These are phyloP conservation scores for Blastocystis sp. DNA, from an alignment of 352 stramenopile genomes.

Conservation along the genomic window DNA sequence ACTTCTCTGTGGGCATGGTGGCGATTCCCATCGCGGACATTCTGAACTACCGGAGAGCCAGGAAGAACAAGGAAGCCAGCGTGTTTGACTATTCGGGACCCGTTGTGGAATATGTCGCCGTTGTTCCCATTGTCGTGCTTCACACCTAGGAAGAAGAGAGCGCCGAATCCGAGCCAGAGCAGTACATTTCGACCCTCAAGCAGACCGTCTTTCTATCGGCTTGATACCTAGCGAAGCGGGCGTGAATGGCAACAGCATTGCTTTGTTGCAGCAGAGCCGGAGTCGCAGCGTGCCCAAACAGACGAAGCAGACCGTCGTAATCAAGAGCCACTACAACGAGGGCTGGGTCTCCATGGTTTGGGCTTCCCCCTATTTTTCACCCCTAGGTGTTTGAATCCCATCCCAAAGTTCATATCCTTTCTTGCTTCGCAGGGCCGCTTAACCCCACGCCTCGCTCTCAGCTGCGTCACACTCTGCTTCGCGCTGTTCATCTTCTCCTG, in stretches of 20 bases:
- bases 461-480: too few species aligned
- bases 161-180: background rate
- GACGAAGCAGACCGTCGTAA: constrained; percentile 8
- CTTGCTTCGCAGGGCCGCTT: background rate
- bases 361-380: background rate
- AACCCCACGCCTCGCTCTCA: background rate
- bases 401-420: background rate
- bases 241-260: background rate
- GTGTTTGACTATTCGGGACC: background rate
- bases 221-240: background rate
- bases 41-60: background rate
- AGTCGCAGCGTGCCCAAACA: background rate
- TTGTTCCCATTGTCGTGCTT: background rate
- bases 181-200: background rate
- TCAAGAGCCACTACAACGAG: constrained; percentile 58
- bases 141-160: background rate
- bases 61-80: too few species aligned
- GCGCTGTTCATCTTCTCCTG: constrained; percentile 1
- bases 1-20: constrained; percentile 42
- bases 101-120: constrained; percentile 34
- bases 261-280: background rate
- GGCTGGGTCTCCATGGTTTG: constrained; percentile 10
- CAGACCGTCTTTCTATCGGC: background rate
- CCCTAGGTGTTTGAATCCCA: background rate
- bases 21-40: constrained; percentile 16